Evolutionary conservation across 768 basidiomycete species (phyloP).

Genomic region (Lanmaoa pseudosensibilis): DNA sequence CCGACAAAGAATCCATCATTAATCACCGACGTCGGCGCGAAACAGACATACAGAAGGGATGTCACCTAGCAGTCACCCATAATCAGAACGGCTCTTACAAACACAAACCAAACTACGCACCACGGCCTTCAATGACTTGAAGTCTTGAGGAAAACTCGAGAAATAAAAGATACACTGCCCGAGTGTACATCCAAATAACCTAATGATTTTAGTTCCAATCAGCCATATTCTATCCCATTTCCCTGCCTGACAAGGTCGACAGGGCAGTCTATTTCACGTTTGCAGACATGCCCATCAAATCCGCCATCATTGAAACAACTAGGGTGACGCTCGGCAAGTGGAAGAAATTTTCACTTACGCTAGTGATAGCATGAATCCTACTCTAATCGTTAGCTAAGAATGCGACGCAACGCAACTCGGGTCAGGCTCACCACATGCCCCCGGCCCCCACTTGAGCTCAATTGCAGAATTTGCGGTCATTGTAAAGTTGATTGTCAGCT

Average conservation of each 20-base stretch:
- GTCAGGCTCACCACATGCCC: slow-evolving; percentile 2
- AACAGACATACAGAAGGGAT: background rate
- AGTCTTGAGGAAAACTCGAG: slow-evolving; percentile 8
- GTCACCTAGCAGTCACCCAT: background rate
- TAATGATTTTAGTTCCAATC: background rate
- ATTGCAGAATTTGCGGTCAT: background rate
- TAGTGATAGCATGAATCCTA: slow-evolving; percentile 3
- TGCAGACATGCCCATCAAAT: background rate
- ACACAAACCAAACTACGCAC: background rate
- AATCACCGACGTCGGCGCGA: background rate
- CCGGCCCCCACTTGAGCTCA: background rate
- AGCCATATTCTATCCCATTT: background rate
- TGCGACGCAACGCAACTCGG: background rate
- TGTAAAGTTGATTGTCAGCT: background rate
- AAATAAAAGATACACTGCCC: slow-evolving; percentile 14
- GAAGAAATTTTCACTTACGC: background rate
- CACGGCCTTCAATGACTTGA: slow-evolving; percentile 4
- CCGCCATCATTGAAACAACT: background rate
- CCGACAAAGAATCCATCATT: background rate
- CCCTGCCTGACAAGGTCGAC: background rate
- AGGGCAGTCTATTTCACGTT: background rate
- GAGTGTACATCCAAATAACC: slow-evolving; percentile 13
- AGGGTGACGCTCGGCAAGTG: background rate
- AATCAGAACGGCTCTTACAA: background rate
- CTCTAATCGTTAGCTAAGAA: background rate